These are phyloP conservation scores for Candida frijolesensis DNA, from an alignment of 1,139 yeast genomes.

Conservation along the genomic window DNA sequence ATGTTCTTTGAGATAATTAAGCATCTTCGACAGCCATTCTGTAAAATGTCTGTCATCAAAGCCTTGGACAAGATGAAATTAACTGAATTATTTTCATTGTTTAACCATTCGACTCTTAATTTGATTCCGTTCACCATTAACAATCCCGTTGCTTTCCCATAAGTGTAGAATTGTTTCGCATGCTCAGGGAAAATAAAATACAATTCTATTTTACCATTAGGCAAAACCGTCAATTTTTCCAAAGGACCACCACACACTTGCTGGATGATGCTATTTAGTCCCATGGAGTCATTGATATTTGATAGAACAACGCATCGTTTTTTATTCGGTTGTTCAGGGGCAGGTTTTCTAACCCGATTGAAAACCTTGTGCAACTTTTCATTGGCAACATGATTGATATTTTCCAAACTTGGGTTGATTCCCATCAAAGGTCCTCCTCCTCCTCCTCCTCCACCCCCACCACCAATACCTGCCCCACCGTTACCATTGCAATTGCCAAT, in stretches of 20 bases:
- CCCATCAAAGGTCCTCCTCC: slow-evolving; percentile 12
- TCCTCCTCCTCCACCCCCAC: background rate
- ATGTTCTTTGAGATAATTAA: slow-evolving; percentile 34
- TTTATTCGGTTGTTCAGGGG: slow-evolving; percentile 1
- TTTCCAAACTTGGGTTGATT: slow-evolving; percentile 19
- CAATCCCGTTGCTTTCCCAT: slow-evolving; percentile 54
- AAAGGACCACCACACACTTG: slow-evolving; percentile 78
- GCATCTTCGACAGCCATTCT: slow-evolving; percentile 36
- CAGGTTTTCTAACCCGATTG: slow-evolving; percentile 8
- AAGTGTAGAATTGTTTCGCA: slow-evolving; percentile 59
- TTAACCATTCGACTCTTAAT: slow-evolving; percentile 45
- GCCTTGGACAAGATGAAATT: slow-evolving; percentile 36
- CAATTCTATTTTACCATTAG: slow-evolving; percentile 41
- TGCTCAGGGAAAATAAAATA: slow-evolving; percentile 55
- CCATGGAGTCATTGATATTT: slow-evolving; percentile 25
- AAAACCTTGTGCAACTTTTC: slow-evolving; percentile 12
- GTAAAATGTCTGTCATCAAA: slow-evolving; percentile 30
- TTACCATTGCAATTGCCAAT: background rate
- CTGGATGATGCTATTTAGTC: slow-evolving; percentile 53
- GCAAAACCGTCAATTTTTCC: slow-evolving; percentile 44
- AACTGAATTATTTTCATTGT: slow-evolving; percentile 17
- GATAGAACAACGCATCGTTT: slow-evolving; percentile 21
- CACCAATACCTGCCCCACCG: too few species aligned
- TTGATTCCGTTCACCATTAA: slow-evolving; percentile 63
- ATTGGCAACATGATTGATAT: slow-evolving; percentile 13